A percentile compares a stretch with the other conserved stretches of the same genome.
phyloP scores from a whole-genome alignment of 208 protist genomes.

The Trypanosomatidae sp. region DNA sequence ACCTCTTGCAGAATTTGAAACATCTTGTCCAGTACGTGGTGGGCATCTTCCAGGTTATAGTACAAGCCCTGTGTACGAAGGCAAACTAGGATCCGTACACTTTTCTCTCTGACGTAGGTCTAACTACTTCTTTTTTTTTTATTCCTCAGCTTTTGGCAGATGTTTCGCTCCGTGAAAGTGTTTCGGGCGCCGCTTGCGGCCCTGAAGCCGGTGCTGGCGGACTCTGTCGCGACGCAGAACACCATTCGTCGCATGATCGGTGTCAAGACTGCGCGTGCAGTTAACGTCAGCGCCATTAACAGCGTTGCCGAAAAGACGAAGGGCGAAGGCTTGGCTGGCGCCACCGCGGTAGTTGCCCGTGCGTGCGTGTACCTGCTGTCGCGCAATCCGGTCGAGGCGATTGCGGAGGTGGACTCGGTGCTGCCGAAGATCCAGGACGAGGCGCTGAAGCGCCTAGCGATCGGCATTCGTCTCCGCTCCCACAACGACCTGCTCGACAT shows the following conservation, averaged over 20 bases:
- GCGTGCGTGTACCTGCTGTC: constrained; percentile 48
- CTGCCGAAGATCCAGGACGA: constrained; percentile 67
- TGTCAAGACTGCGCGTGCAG: constrained; percentile 23
- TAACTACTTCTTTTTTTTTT: too few relatives aligned
- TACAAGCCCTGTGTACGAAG: too few relatives aligned
- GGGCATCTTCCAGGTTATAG: too few relatives aligned
- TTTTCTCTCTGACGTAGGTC: too few relatives aligned
- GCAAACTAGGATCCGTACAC: too few relatives aligned
- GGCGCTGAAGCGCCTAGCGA: constrained; percentile 57
- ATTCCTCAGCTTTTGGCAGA: too few relatives aligned
- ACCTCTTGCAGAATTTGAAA: too few relatives aligned
- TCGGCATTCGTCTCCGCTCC: constrained; percentile 66
- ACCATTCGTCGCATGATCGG: constrained; percentile 67
- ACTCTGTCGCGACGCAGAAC: constrained; percentile 53
- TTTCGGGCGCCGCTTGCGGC: constrained; percentile 51
- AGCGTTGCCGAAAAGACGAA: constrained; percentile 74
- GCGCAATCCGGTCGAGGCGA: constrained; percentile 47
- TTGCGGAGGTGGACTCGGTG: constrained; percentile 59
- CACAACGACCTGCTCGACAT: constrained; percentile 72
- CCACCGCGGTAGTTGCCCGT: constrained; percentile 48
- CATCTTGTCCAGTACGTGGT: too few relatives aligned
- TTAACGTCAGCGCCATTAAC: constrained; percentile 63
- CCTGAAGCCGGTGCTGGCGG: constrained; percentile 70
- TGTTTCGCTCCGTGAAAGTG: constrained; percentile 53
- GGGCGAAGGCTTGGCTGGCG: constrained; percentile 61